Evolutionary conservation across 2,329 filamentous ascomycete genomes (phyloP), one percentile per base, ranked within the genome.

Genomic region (Cladosporium colombiae): DNA sequence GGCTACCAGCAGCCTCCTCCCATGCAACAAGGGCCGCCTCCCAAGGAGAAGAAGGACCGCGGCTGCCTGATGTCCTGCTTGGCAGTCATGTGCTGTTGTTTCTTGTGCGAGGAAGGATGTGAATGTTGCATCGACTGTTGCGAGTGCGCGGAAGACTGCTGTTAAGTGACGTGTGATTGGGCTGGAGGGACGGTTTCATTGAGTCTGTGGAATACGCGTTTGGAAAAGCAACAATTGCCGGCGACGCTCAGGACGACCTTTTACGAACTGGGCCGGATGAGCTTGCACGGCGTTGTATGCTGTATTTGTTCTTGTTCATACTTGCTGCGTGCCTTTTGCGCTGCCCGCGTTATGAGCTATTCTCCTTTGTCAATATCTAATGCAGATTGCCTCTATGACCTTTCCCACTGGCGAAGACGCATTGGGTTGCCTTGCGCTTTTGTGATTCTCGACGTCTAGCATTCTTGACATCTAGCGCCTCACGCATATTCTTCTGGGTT

Each of bases 51-150:
- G 72, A 81, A 83, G 72, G 80, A 81, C 68, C 75, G 79, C 44
- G 84, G 84, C 57, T 86, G 84, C 70, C 75, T 87, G 63, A 77
- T 74, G 56, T 78, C 82, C 16, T 86, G 85, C 77, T 74, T 87
- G 58, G 84, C 84, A 57, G 80, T 80, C 37, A 75, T 89, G 44
- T 88, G 86, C 79, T 89, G 86, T 75, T 88, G 86, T 73, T 89
- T 86, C 76, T 80, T 89, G 31, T 87, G 85, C 71, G 86, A 88
- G 73, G 86, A 88, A 76, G 81, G 83, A 31, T 89, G 86, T 72
- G 86, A 88, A 75, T 88, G 86, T 78, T 88, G 86, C 73, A 78
- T 82, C n/a, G 86, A 88, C 5, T 88, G 85, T 75, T 84, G 84
- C 71, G 85, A 85, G 66, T 86, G 83, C 75, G 81, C 78, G 62